Conservation (phyloP, 352 stramenopile species). For the Phytophthora syringae region DNA sequence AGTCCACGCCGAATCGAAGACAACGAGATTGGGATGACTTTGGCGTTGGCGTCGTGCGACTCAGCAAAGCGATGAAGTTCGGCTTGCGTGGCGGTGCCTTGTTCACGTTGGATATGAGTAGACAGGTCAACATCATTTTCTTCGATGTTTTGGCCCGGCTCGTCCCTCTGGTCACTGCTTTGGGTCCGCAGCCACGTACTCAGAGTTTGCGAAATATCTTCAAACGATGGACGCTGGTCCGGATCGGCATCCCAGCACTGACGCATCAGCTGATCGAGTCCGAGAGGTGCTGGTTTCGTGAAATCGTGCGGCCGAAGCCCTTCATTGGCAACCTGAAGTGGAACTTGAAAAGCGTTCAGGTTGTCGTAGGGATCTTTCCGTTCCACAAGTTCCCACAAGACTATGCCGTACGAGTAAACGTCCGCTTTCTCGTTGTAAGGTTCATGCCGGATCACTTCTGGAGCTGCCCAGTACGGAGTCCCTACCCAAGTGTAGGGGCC, state of each 20-base stretch:
- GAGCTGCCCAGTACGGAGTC: conserved; percentile 80
- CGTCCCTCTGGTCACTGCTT: conserved; percentile 20
- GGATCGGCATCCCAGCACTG: conserved; percentile 79
- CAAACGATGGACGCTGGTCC: conserved; percentile 69
- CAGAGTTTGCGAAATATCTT: conserved; percentile 63
- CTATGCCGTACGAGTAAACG: conserved; percentile 79
- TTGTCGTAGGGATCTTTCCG: conserved; percentile 75
- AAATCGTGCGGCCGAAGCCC: conserved; percentile 63
- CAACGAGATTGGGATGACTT: conserved; percentile 65
- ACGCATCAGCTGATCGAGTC: conserved; percentile 74
- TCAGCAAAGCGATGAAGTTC: conserved; percentile 69
- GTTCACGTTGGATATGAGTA: conserved; percentile 58
- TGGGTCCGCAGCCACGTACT: conserved; percentile 55
- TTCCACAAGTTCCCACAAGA: conserved; percentile 81
- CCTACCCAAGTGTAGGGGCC: conserved; percentile 77
- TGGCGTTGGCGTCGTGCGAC: conserved; percentile 65
- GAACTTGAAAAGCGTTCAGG: conserved; percentile 82
- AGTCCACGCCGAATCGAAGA: conserved; percentile 41
- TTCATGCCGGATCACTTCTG: conserved; percentile 81
- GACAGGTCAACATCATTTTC: conserved; percentile 51
- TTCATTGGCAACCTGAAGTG: conserved; percentile 73
- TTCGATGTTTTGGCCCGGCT: conserved; percentile 16
- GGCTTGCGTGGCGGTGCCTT: conserved; percentile 47
- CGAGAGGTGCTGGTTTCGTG: conserved; percentile 52
- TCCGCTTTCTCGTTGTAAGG: conserved; percentile 79